phyloP scores from a whole-genome alignment of 495 filamentous ascomycete species.

The Xylaria cubensis region DNA sequence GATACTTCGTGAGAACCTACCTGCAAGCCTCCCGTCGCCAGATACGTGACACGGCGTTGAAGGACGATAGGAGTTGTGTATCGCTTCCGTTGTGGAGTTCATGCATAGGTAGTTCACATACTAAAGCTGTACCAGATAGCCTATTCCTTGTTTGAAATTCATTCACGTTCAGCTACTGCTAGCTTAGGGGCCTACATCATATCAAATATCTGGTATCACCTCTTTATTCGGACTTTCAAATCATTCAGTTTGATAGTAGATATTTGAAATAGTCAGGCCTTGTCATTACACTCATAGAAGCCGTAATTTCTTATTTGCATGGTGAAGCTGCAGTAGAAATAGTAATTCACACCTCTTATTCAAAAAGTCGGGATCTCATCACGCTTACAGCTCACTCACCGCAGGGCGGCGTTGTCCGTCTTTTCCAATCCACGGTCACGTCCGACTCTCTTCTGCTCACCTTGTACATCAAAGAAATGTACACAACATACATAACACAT shows the following conservation, averaged over 20 bases:
- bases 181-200: neutral
- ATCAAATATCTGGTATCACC: neutral
- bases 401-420: constrained; percentile 14
- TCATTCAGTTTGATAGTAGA: neutral
- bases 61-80: constrained; percentile 7
- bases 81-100: neutral
- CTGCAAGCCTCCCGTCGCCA: constrained; percentile 10
- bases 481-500: constrained; percentile 4
- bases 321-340: neutral
- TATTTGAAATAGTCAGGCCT: neutral
- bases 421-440: neutral
- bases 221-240: neutral
- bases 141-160: neutral
- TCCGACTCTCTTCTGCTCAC: neutral
- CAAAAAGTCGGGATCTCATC: constrained; percentile 5
- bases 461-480: neutral
- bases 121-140: neutral
- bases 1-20: neutral
- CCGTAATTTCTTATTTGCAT: neutral
- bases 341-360: neutral
- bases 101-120: constrained; percentile 9
- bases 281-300: neutral
- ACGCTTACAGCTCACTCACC: constrained; percentile 5
- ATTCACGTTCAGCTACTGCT: neutral
- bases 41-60: constrained; percentile 23